Evolutionary conservation across 495 filamentous ascomycete species (phyloP).

Genomic region (Podospora didyma): DNA sequence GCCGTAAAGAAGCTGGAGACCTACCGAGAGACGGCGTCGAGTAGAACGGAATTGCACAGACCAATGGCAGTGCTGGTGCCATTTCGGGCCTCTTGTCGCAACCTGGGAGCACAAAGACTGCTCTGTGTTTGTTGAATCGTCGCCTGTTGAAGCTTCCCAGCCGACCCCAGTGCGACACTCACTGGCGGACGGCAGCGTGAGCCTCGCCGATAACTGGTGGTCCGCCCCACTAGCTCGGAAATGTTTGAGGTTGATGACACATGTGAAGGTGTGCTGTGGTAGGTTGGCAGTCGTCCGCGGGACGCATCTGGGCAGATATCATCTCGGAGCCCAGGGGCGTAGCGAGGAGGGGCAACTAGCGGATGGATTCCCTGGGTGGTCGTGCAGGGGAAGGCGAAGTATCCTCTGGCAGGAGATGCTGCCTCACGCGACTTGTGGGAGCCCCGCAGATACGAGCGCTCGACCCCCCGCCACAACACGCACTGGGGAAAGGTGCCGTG

Average conservation of each 20-base stretch:
- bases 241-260: constrained; percentile 23
- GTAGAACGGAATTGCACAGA: no score
- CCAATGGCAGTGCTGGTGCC: no score
- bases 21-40: no score
- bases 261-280: no score
- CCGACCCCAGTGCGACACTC: constrained; percentile 1
- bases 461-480: neutral
- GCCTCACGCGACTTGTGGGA: neutral
- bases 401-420: neutral
- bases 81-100: no score
- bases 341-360: constrained; percentile 5
- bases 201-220: no score
- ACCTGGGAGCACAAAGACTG: no score
- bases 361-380: neutral
- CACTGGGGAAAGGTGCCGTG: neutral
- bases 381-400: constrained; percentile 2
- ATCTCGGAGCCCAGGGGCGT: no score
- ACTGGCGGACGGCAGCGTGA: neutral
- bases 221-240: no score
- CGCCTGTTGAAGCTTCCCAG: neutral
- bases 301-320: no score
- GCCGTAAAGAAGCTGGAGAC: no score
- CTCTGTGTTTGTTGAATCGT: neutral
- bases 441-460: constrained; percentile 9
- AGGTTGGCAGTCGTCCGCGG: no score